Base-by-base conservation (phyloP, 2,329 filamentous ascomycete genomes). In the Pseudogymnoascus sp. region DNA sequence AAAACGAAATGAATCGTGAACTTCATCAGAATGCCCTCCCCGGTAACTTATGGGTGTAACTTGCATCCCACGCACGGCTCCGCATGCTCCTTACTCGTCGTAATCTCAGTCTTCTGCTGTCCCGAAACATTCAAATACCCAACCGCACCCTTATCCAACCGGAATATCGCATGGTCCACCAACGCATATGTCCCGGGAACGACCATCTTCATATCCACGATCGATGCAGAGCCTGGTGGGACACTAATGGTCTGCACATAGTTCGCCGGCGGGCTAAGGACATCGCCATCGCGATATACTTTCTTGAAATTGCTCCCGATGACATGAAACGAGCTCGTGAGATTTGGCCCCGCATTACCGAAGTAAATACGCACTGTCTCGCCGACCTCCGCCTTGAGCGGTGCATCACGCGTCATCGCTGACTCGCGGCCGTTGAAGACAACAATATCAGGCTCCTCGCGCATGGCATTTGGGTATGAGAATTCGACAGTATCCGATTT, bases 361-460 rank as follows among this genome's bases (percentile, higher is more conserved):
- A 75, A 75, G 67, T 73, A 75, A 37, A 75, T 68, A n/a, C 73
- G 72, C 1, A 74, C 68, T 4, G 67, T 70, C 62, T 75, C 72
- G 14, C 70, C 70, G 2, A 67, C 64, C 2, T 64, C 66, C 3
- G 71, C 71, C 62, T 73, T 74, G 18, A 75, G 69, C 2, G 73
- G 73, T 4, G 65, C 65, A 36, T 73, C 70, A 10, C 69, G 40
- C n/a, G 73, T 74, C 23, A 73, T 59, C 3, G 73, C 71, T 0
- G 70, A 69, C 62, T 75, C 73, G 59, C 68, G 68, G 7, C 73
- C 73, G 61, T 75, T 75, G 66, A 75, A 74, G 0, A 73, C 70
- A 10, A 75, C 68, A 2, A 70, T 68, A 37, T 68, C 66, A 4
- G 73, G 71, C 31, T 73, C 71, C 63, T 75, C 73, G 59, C 71